phyloP scores from a whole-genome alignment of 257 asterid species.

The Petunia axillaris region DNA sequence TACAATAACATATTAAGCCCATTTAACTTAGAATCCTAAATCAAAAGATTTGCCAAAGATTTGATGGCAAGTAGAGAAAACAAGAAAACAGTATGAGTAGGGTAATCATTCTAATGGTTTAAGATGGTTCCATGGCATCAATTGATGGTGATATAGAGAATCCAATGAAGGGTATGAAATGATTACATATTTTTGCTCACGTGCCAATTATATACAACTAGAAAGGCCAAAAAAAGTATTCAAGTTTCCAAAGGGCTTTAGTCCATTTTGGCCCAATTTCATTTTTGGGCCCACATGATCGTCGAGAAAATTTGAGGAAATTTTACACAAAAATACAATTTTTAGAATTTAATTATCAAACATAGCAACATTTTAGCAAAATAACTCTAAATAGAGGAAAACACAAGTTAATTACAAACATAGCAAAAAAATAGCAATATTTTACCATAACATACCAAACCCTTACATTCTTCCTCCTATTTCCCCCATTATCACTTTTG shows the following conservation, averaged over 20 bases:
- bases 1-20: too few species aligned
- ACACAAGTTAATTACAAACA: too few species aligned
- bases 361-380: too few species aligned
- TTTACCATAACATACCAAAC: too few species aligned
- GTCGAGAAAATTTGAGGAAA: too few species aligned
- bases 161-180: background rate
- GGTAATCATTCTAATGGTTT: background rate
- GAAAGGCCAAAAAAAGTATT: background rate
- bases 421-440: too few species aligned
- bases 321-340: too few species aligned
- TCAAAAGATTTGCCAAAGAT: background rate
- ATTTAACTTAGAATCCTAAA: background rate
- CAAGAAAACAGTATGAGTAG: background rate
- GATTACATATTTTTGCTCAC: background rate
- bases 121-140: conserved; percentile 12
- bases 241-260: background rate
- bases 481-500: too few species aligned
- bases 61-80: background rate
- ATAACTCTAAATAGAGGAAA: too few species aligned
- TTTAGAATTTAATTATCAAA: too few species aligned
- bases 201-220: background rate
- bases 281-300: background rate
- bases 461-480: too few species aligned
- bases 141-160: conserved; percentile 15
- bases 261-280: background rate